Conservation (phyloP, 2,329 filamentous ascomycete genomes). For the Penicillium digitatum region DNA sequence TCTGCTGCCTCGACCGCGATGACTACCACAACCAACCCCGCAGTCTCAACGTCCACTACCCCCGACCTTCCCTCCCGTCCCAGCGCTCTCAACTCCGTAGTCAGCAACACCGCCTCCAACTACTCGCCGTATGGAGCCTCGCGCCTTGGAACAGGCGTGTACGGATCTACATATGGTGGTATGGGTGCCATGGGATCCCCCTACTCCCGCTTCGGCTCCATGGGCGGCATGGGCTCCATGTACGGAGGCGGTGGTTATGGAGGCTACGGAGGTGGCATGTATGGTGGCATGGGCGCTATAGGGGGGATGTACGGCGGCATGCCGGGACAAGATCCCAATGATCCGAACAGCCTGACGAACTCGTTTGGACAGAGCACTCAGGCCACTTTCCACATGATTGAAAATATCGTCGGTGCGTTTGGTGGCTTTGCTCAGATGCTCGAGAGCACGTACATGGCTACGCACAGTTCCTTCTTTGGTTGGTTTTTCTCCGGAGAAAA, state of each 20-base stretch:
- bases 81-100: slow-evolving; percentile 68
- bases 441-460: slow-evolving; percentile 99
- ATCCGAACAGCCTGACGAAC: slow-evolving; percentile 91
- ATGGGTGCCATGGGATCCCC: slow-evolving; percentile 44
- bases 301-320: slow-evolving; percentile 51
- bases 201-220: slow-evolving; percentile 51
- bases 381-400: slow-evolving; percentile 96
- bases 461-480: slow-evolving; percentile 98
- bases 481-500: slow-evolving; percentile 34
- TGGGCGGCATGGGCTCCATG: slow-evolving; percentile 45
- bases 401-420: slow-evolving; percentile 94
- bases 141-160: slow-evolving; percentile 53
- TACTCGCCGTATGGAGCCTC: slow-evolving; percentile 65
- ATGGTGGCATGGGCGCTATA: slow-evolving; percentile 48
- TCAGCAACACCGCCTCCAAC: slow-evolving; percentile 82
- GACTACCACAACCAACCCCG: slow-evolving; percentile 41
- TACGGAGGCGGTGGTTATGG: slow-evolving; percentile 31
- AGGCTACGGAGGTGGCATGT: slow-evolving; percentile 12
- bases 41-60: slow-evolving; percentile 45
- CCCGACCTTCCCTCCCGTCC: slow-evolving; percentile 80
- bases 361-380: slow-evolving; percentile 92
- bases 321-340: slow-evolving; percentile 64
- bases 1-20: slow-evolving; percentile 33
- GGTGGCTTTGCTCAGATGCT: slow-evolving; percentile 98
- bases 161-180: slow-evolving; percentile 44